Evolutionary conservation across 2,329 filamentous ascomycete genomes (phyloP).

Genomic region (Xylaria sp.): DNA sequence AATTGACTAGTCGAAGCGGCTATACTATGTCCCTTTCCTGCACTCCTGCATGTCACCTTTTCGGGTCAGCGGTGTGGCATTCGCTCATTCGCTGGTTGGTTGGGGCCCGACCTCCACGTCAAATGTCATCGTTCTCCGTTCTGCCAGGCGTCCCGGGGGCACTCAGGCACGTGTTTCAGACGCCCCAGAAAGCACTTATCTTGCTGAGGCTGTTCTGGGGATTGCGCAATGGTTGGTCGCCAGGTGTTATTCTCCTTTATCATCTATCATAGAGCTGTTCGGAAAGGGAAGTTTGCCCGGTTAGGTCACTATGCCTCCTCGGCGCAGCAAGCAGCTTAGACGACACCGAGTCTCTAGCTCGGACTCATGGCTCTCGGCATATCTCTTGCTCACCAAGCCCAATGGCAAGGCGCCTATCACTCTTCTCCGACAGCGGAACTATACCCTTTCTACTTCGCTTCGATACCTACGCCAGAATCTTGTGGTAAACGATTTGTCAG

Average conservation of each 20-base stretch:
- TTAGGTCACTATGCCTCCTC: conserved; percentile 45
- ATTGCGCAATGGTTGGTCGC: conserved; percentile 43
- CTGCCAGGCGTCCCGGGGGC: conserved; percentile 42
- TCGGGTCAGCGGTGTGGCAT: conserved; percentile 49
- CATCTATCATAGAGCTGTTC: conserved; percentile 30
- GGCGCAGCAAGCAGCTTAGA: conserved; percentile 25
- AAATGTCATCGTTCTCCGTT: conserved; percentile 42
- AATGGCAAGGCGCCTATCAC: conserved; percentile 30
- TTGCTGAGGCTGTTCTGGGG: conserved; percentile 38
- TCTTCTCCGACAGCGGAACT: conserved; percentile 33
- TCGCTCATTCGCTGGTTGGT: conserved; percentile 48
- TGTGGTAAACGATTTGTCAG: conserved; percentile 7
- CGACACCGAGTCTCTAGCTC: conserved; percentile 15
- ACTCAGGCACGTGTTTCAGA: conserved; percentile 47
- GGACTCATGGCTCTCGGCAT: conserved; percentile 24
- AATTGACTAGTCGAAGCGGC: conserved; percentile 39
- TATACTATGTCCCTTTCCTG: conserved; percentile 43
- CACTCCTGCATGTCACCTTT: conserved; percentile 48
- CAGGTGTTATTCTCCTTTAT: conserved; percentile 32
- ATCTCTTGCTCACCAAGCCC: conserved; percentile 29
- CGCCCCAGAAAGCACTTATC: conserved; percentile 33
- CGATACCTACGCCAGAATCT: background rate
- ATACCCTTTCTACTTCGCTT: conserved; percentile 5
- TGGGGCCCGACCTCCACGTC: conserved; percentile 48
- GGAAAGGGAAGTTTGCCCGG: conserved; percentile 41